Base-by-base conservation (phyloP, 768 basidiomycete genomes). In the Leccinum obscurum region DNA sequence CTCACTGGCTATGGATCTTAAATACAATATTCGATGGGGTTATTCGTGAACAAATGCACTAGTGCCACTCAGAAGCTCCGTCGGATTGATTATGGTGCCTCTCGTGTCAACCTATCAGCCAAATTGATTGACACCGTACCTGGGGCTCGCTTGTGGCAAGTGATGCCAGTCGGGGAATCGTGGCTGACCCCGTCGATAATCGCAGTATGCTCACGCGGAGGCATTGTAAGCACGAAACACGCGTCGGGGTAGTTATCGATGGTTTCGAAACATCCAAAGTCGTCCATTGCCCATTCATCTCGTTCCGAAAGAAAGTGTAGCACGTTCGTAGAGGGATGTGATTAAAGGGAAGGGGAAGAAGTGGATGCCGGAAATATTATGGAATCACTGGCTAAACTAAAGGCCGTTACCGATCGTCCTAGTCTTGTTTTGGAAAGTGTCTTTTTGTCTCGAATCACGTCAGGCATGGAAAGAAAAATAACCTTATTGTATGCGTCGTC, bases 1-100 rank as follows among this genome's bases (percentile, higher is more conserved):
- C 63, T 63, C 65, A 58, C 37, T 67, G 66, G 59, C 57, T 60
- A 46, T 53, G 60, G 60, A 62, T 60, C 60, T 52, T 59, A 64
- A 59, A 61, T 71, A 68, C 49, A 50, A 50, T 50, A 50, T 51
- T 61, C 55, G 46, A 52, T 60, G 37, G 58, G 60, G 60, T 17
- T 69, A 67, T 69, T 71, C 13, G 49, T 17, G 37, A 41, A 56
- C 39, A 37, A 39, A 6, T 20, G 1, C 22, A 28, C 24, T 41
- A 32, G 28, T 49, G n/a, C 20, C 51, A 44, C 10, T 13, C 34
- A 34, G 4, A 6, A n/a, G 8, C 2, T 54, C 28, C 20, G 44
- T 46, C 20, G 44, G 6, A 44, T 7, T 5, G 15, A 32, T 20
- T n/a, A 4, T 34, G 34, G 20, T 35, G 11, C 39, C 22, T 50